Base-by-base conservation (phyloP, 345 rosid genomes). In the Passiflora organensis region DNA sequence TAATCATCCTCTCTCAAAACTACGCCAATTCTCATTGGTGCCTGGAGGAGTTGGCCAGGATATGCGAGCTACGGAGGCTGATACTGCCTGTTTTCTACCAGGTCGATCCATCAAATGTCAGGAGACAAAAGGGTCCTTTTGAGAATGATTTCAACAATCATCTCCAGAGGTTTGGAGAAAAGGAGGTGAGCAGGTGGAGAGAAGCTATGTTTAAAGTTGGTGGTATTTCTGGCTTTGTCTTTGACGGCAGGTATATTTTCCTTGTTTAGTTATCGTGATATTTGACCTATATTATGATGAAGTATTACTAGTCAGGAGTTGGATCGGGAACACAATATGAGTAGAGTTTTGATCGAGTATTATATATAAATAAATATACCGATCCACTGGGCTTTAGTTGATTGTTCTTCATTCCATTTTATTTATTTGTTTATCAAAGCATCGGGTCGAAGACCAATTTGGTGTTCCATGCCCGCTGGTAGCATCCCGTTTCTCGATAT, bases 1-100 rank as follows among this genome's bases (percentile, higher is more conserved):
- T 80, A 22, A 52, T 73, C 5, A 38, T 83, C 60, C 49, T 83
- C 3, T 78, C 89, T 0, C 24, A 1, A 18, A 56, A 32, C 1
- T 83, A 83, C 39, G 76, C 80, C 6, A 0, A 58, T 32, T 83
- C 83, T 3, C 68, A 23, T 21, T 74, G 85, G 83, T 80, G 85
- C 53, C 68, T 82, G 0, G 74, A 80, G 15, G 82, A 80, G 56
- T 53, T 83, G 20, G 79, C 77, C 11, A 66, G 16, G 67, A 74
- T 82, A 15, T 59, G 72, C 32, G 67, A 73, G 51, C 32, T 73
- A 1, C 37, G 52, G 20, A 74, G 79, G 13, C 60, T 72, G 44
- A 60, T 78, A 17, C 43, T 83, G 6, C 89, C 83, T 0, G 76
- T 83, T 36, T 82, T 82, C 50, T 78, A 69, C 19, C 0, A 9